A percentile compares a stretch with the other conserved stretches of the same genome.
These are phyloP conservation scores for Gossypium laxum DNA, from an alignment of 441 rosid genomes.

Conservation along the genomic window DNA sequence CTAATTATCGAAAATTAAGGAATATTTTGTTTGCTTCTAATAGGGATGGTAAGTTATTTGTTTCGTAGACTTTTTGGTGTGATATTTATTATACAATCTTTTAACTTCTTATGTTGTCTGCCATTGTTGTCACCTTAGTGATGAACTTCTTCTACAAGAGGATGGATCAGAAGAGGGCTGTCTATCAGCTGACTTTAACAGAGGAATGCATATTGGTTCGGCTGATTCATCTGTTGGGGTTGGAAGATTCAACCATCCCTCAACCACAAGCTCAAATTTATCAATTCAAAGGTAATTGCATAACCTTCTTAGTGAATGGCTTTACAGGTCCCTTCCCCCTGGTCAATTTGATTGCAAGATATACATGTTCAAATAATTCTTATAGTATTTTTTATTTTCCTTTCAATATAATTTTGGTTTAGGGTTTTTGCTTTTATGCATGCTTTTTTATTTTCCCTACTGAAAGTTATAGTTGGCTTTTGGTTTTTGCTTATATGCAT, in stretches of 20 bases:
- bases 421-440: not conserved
- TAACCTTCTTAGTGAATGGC: not conserved
- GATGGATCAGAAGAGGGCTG: slow-evolving; percentile 52
- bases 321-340: not conserved
- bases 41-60: not conserved
- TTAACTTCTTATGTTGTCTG: slow-evolving; percentile 10
- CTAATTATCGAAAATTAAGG: not conserved
- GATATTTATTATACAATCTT: not conserved
- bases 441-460: not conserved
- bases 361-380: too few relatives aligned
- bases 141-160: slow-evolving; percentile 85
- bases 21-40: not conserved
- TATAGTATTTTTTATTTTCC: not conserved
- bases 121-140: slow-evolving; percentile 40
- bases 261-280: slow-evolving; percentile 41
- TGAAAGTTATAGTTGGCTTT: not conserved
- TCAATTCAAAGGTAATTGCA: slow-evolving; percentile 51
- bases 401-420: not conserved
- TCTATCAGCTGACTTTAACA: slow-evolving; percentile 54
- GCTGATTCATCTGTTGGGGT: slow-evolving; percentile 38
- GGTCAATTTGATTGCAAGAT: too few relatives aligned
- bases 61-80: not conserved
- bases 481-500: not conserved
- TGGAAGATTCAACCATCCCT: slow-evolving; percentile 31
- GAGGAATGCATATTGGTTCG: slow-evolving; percentile 60